phyloP scores from a whole-genome alignment of 1,284 basidiomycete genomes.

The Ceratobasidium sp. region DNA sequence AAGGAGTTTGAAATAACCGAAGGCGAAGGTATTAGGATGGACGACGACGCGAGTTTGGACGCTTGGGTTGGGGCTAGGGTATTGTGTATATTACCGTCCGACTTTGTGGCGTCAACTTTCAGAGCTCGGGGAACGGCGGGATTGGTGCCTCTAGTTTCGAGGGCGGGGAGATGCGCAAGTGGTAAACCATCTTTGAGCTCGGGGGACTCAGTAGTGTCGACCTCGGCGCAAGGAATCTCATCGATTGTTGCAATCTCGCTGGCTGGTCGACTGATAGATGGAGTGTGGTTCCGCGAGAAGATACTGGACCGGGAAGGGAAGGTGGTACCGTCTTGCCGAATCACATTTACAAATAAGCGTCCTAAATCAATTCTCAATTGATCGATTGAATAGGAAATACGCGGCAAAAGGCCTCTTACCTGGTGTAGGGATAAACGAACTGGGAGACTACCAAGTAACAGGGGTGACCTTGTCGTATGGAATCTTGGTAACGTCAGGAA shows the following conservation, averaged over 20 bases:
- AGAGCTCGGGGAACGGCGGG: too few relatives aligned
- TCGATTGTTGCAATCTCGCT: background rate
- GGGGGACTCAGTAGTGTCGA: background rate
- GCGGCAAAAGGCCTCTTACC: background rate
- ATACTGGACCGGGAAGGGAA: constrained; percentile 1
- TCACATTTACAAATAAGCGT: background rate
- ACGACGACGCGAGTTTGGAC: background rate
- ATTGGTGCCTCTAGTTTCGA: too few relatives aligned
- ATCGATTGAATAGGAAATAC: background rate
- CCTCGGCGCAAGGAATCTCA: background rate
- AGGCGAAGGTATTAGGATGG: too few relatives aligned
- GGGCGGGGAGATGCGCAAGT: too few relatives aligned
- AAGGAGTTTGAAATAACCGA: background rate
- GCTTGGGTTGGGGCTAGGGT: background rate
- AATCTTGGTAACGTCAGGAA: constrained; percentile 8
- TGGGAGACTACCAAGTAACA: constrained; percentile 1
- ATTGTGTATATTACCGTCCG: too few relatives aligned
- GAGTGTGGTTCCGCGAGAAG: background rate
- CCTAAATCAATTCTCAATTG: background rate
- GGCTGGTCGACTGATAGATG: background rate
- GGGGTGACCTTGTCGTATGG: background rate
- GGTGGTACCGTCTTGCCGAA: background rate
- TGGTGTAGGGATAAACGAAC: background rate
- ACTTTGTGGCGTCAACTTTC: too few relatives aligned
- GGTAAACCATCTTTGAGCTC: background rate